A percentile compares a stretch with the other conserved stretches of the same genome.
These are phyloP conservation scores for Colletotrichum higginsianum DNA, from an alignment of 2,329 filamentous ascomycete species.

Conservation along the genomic window DNA sequence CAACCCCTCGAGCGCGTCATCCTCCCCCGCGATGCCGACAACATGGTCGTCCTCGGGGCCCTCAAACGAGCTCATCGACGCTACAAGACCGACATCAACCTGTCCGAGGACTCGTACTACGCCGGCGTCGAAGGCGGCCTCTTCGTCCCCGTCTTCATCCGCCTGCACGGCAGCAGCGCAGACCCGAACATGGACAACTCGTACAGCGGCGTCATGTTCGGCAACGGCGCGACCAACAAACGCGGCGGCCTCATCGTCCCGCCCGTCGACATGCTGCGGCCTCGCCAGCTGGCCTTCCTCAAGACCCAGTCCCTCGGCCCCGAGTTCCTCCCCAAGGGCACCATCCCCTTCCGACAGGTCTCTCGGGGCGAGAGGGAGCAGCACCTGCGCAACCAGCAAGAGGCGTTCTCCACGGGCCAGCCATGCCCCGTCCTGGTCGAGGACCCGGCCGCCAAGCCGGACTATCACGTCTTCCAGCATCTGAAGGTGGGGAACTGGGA, in stretches of 20 bases:
- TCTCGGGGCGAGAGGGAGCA: background rate
- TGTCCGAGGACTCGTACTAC: background rate
- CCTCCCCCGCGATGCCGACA: background rate
- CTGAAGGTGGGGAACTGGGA: background rate
- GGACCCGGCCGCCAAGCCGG: background rate
- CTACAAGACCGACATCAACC: background rate
- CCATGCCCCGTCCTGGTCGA: background rate
- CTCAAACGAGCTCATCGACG: conserved; percentile 10
- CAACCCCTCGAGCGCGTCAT: background rate
- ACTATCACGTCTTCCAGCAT: background rate
- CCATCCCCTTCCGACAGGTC: background rate
- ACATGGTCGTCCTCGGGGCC: too few relatives aligned
- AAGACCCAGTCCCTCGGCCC: conserved; percentile 1
- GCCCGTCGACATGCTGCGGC: conserved; percentile 19
- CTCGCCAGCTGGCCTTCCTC: background rate
- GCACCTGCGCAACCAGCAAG: background rate
- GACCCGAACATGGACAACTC: background rate
- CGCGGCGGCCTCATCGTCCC: background rate
- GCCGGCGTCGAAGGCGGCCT: background rate
- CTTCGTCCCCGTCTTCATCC: background rate
- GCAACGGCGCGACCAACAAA: background rate
- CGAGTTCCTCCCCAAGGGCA: background rate
- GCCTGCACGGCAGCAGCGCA: background rate
- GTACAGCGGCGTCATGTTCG: background rate
- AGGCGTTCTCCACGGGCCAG: background rate